A percentile compares a stretch with the other conserved stretches of the same genome.
These are phyloP conservation scores for Neopestalotiopsis sp. DNA, from an alignment of 2,329 filamentous ascomycete species.

Conservation along the genomic window DNA sequence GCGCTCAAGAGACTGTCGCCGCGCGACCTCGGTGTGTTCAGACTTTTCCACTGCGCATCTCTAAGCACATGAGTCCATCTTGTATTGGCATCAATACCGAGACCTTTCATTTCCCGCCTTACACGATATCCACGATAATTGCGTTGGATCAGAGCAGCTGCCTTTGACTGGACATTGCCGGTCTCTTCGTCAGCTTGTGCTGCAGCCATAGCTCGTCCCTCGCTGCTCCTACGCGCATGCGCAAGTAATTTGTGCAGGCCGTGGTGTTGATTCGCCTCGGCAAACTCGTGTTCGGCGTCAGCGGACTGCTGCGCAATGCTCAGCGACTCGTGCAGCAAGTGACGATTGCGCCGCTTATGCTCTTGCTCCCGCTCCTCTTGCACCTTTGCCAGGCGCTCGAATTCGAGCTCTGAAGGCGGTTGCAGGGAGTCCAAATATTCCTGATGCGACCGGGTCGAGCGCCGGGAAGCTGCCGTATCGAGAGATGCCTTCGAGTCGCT, in stretches of 20 bases:
- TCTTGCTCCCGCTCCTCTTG: conserved; percentile 55
- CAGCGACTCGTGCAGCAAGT: conserved; percentile 34
- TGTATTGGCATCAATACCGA: conserved; percentile 71
- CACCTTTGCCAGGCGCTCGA: conserved; percentile 53
- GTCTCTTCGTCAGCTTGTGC: conserved; percentile 26
- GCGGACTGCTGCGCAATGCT: conserved; percentile 28
- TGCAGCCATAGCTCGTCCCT: conserved; percentile 20
- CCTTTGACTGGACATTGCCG: conserved; percentile 41
- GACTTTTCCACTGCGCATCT: conserved; percentile 60
- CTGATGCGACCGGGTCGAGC: conserved; percentile 37
- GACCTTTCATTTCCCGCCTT: conserved; percentile 72
- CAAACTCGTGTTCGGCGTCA: conserved; percentile 39
- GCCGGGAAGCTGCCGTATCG: conserved; percentile 30
- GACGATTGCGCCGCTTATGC: conserved; percentile 46
- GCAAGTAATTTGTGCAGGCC: conserved; percentile 22
- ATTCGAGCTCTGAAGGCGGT: conserved; percentile 51
- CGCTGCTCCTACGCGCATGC: conserved; percentile 18
- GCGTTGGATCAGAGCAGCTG: conserved; percentile 67
- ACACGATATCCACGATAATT: conserved; percentile 80
- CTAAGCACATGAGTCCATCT: conserved; percentile 73
- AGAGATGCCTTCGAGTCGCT: conserved; percentile 27
- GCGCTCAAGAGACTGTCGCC: conserved; percentile 26
- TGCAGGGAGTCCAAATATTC: conserved; percentile 58
- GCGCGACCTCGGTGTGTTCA: conserved; percentile 51
- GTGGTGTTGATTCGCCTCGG: conserved; percentile 36